phyloP scores from a whole-genome alignment of 345 rosid genomes.

The Citrus sp. region DNA sequence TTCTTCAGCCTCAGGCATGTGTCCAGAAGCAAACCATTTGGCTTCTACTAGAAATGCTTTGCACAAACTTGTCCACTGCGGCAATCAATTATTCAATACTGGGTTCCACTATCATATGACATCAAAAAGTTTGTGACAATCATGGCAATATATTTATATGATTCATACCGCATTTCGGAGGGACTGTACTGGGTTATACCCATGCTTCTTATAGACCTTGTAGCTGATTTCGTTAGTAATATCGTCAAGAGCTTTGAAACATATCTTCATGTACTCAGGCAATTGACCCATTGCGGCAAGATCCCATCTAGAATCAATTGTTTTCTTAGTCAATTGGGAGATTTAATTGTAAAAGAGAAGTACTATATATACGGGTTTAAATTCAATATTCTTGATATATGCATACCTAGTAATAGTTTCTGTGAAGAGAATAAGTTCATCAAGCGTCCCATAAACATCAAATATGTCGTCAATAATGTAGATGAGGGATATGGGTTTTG shows the following conservation, averaged over 20 bases:
- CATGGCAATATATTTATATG: neutral
- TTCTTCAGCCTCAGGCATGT: conserved; percentile 35
- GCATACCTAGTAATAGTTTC: conserved; percentile 39
- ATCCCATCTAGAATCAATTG: conserved; percentile 39
- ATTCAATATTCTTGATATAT: neutral
- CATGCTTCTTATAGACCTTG: conserved; percentile 25
- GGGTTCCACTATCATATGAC: too few relatives aligned
- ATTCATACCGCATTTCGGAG: conserved; percentile 36
- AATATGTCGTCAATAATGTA: conserved; percentile 58
- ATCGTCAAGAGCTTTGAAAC: conserved; percentile 41
- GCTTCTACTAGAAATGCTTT: conserved; percentile 61
- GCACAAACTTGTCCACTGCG: conserved; percentile 55
- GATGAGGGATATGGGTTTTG: conserved; percentile 52
- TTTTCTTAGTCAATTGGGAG: neutral
- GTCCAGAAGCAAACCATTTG: conserved; percentile 44
- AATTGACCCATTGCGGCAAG: conserved; percentile 18
- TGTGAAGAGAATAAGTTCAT: conserved; percentile 49
- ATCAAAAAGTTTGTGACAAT: neutral
- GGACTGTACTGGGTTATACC: conserved; percentile 38
- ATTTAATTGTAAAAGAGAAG: too few relatives aligned
- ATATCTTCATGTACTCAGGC: conserved; percentile 40
- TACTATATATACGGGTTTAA: neutral
- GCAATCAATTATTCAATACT: neutral
- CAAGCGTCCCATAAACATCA: conserved; percentile 37
- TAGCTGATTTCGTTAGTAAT: conserved; percentile 39